Evolutionary conservation across 768 basidiomycete genomes (phyloP), one percentile per base, ranked within the genome.

Genomic region (Leccinum rimulosum): DNA sequence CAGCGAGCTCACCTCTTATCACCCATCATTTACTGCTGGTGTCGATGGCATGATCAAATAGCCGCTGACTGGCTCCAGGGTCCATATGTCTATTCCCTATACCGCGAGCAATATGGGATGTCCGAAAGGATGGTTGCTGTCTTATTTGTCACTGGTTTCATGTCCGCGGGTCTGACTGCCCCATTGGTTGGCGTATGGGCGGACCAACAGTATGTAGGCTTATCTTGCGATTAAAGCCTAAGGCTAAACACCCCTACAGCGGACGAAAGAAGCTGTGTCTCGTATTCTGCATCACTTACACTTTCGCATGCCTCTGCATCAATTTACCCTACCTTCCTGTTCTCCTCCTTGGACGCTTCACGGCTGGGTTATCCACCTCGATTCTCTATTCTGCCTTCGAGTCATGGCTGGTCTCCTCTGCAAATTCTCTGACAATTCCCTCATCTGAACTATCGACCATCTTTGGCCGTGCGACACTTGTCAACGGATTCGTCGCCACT

Each of bases 61-160:
- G 88, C 84, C 58, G 86, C 88, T 40, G 88, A 91, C 70, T 89
- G 89, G 88, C 76, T 91, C 14, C 88, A 91, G 70, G 89, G 89
- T 0, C 89, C 89, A 15, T 91, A 91, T 65, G 77, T 91, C 0
- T 91, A 89, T 64, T 87, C 88, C 15, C 73, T 91, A 0, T 91
- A 90, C 68, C 77, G 78, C 50, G 86, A 88, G 47, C 86, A 89
- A 65, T 88, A 89, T 61, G 72, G 66, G 10, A 84, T 85, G 66
- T 75, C 86, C 0, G 87, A 88, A 68, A 73, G 84, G 35, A 69
- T 82, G 25, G 86, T 91, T 6, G 88, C 89, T 2, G 66, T 87
- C 35, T 76, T 91, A 52, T 91, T 91, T 65, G 87, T 91, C n/a
- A 86, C 85, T 0, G 89, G 89, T 2, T 91, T 90, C 68, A 64